Base-by-base conservation (phyloP, 768 basidiomycete species). In the Macrolepiota albuminosa region DNA sequence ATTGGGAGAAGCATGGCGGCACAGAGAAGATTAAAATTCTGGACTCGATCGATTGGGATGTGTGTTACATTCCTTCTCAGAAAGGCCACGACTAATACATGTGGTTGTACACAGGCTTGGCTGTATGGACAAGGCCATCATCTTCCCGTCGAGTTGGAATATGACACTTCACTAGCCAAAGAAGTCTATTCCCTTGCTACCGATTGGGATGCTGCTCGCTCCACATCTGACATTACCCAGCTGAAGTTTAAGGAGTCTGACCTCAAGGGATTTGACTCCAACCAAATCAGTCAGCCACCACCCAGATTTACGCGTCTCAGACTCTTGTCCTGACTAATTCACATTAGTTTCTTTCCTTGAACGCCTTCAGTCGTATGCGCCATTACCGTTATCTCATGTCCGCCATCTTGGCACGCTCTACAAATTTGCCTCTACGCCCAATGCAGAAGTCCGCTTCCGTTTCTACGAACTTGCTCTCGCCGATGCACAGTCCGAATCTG, bases 301-400 rank as follows among this genome's bases (percentile, higher is more conserved):
- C 24, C 26, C 45, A 13, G 21, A 11, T 26, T 29, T 24, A 48
- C 2, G 47, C 3, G 4, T 48, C 26, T 48, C n/a, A 40, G 6
- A 48, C 34, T 18, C 9, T 21, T 29, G 9, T 9, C 33, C 49
- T 58, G 16, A 50, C 16, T 40, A 18, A 21, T 39, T 16, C 18
- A 40, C n/a, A 7, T 6, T 67, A 91, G 90, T 91, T 60, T 91
- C 87, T 56, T 95, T 96, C 79, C 82, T 96, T 48, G 89, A 95
- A 70, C 84, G 83, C 47, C 79, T 96, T 6, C 83, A 88, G 62
- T 73, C 83, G n/a, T 84, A 81, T 66, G 42, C 73, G 0, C 70
- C 88, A 0, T 79, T 94, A 18, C 90, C 93, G 0, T 69, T 77
- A 1, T 56, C 77, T 0, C 84, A 91, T 65, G 65, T 92, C 43